Evolutionary conservation across 768 basidiomycete genomes (phyloP), one percentile per base, ranked within the genome.

Genomic region (Pleurotus eryngii): DNA sequence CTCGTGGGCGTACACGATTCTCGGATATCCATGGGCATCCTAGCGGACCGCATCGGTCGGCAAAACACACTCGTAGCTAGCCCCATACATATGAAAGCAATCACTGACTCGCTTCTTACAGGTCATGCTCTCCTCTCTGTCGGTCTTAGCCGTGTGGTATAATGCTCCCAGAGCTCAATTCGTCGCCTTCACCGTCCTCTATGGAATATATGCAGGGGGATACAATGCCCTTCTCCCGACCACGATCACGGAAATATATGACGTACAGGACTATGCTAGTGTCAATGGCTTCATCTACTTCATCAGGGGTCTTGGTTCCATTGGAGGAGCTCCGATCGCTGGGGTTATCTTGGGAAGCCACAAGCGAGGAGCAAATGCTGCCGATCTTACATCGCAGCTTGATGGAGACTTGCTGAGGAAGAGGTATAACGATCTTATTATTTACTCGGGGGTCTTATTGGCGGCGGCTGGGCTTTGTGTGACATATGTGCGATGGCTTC

Each of bases 191-290:
- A 60, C 73, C 18, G 66, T 78, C 22, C 56, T 74, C 49, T 78
- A 79, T 59, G 78, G 74, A 12, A 64, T 78, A 50, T 72, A 70
- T 46, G 74, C 78, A 1, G 76, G 77, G 17, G 77, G 77, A 3
- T 74, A 76, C 63, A 74, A 74, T 54, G 70, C 72, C 15, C 65
- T 75, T 4, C 61, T 76, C 35, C 74, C 74, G 7, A 74, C 74
- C 4, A 72, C 72, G 0, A 71, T 74, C 54, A 66, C 72, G 8
- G 74, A 74, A 40, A 60, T 76, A 9, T 76, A 72, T 53, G 74
- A 74, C 4, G 66, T 67, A 24, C 68, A 72, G 47, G 69, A 75
- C 51, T 75, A 74, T 54, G 61, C 71, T 22, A 62, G 68, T 48
- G 71, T 74, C 40, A 76, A 75, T 56, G 66, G 67, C 5, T 64